Evolutionary conservation across 106 monocot species (phyloP).

Genomic region (Xerophyta viscosa): DNA sequence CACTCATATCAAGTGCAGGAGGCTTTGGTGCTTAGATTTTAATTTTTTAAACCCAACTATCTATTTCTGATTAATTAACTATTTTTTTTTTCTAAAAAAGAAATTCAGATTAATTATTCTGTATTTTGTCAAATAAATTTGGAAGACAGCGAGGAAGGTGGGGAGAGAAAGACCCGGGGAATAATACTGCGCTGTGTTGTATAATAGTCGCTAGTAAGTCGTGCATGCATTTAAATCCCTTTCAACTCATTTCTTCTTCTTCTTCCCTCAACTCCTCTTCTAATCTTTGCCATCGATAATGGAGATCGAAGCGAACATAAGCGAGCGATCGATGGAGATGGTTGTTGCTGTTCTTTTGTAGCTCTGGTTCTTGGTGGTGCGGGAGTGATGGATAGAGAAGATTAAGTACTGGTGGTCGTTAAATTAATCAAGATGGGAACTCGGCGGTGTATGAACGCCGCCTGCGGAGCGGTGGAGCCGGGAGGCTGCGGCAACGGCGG

Average conservation of each 20-base stretch:
- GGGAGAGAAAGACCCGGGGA: no score
- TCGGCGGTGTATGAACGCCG: conserved; percentile 69
- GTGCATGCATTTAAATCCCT: conserved; percentile 10
- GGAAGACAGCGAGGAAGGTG: no score
- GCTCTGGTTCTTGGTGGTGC: no score
- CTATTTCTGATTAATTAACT: no score
- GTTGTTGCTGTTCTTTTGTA: not conserved
- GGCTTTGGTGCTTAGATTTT: no score
- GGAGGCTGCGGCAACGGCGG: no score
- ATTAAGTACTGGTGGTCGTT: not conserved
- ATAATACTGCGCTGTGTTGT: no score
- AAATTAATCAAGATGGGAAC: conserved; percentile 14
- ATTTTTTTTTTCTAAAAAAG: no score
- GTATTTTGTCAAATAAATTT: no score
- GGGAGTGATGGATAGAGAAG: not conserved
- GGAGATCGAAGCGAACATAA: not conserved
- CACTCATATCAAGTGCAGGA: no score
- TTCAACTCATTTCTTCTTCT: not conserved
- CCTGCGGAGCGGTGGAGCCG: conserved; percentile 34
- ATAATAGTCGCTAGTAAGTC: not conserved
- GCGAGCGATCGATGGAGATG: not conserved
- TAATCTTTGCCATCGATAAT: not conserved
- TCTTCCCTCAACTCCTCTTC: not conserved
- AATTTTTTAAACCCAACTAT: no score
- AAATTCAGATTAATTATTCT: no score